Conservation (phyloP, 2,329 filamentous ascomycete genomes). For the Nemania sp. region DNA sequence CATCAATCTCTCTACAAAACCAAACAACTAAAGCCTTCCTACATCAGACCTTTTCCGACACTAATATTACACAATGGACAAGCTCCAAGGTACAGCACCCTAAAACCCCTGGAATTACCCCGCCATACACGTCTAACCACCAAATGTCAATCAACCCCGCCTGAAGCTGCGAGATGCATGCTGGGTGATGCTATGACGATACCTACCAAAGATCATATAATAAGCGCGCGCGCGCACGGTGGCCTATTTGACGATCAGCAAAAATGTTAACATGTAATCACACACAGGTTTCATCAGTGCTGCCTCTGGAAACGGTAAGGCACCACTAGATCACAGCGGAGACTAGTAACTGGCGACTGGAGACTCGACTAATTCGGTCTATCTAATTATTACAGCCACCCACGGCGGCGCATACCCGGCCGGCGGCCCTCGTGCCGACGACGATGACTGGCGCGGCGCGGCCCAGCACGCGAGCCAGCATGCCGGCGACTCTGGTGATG, state of each 20-base stretch:
- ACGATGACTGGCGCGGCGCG: slow-evolving; percentile 53
- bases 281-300: slow-evolving; percentile 16
- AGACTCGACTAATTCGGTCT: neutral
- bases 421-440: slow-evolving; percentile 43
- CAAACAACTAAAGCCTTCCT: neutral
- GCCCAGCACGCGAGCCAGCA: slow-evolving; percentile 52
- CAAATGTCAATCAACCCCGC: slow-evolving; percentile 8
- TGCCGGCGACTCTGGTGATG: slow-evolving; percentile 51
- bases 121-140: neutral
- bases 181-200: slow-evolving; percentile 5
- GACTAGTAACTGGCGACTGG: neutral
- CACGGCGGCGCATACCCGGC: slow-evolving; percentile 40
- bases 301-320: slow-evolving; percentile 36
- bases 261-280: slow-evolving; percentile 15
- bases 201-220: neutral
- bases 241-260: neutral
- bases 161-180: slow-evolving; percentile 9
- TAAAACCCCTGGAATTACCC: slow-evolving; percentile 1
- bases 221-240: neutral
- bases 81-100: slow-evolving; percentile 20
- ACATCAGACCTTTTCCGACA: neutral
- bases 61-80: slow-evolving; percentile 25
- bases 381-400: too few species aligned
- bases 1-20: neutral
- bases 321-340: neutral